Evolutionary conservation across 2,329 filamentous ascomycete genomes (phyloP).

Genomic region (Samsoniella hepiali): DNA sequence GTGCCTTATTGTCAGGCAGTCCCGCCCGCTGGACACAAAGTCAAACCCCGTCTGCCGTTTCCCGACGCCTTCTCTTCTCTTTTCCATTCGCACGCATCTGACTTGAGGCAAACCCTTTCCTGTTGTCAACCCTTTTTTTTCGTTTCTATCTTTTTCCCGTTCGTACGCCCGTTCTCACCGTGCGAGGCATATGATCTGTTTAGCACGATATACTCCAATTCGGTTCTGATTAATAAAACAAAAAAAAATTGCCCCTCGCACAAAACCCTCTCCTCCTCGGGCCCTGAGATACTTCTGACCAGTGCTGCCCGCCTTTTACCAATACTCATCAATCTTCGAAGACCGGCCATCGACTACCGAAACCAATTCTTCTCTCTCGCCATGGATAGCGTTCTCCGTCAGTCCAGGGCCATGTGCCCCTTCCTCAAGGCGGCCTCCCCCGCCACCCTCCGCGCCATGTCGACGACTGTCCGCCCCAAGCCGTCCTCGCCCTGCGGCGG

Average conservation of each 20-base stretch:
- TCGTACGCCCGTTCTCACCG: background rate
- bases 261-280: background rate
- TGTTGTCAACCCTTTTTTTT: background rate
- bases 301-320: background rate
- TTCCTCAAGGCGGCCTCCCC: conserved; percentile 95
- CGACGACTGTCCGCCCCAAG: conserved; percentile 65
- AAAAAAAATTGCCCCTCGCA: conserved; percentile 2
- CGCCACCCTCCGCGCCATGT: conserved; percentile 85
- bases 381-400: conserved; percentile 94
- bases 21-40: background rate
- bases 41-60: conserved; percentile 4
- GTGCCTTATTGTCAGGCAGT: background rate
- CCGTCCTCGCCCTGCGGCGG: conserved; percentile 69
- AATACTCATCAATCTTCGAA: background rate
- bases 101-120: background rate
- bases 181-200: background rate
- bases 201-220: conserved; percentile 5
- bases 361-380: conserved; percentile 20
- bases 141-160: background rate
- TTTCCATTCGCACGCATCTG: background rate
- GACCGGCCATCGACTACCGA: background rate
- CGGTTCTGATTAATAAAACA: conserved; percentile 1
- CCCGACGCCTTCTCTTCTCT: background rate
- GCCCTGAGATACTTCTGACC: background rate
- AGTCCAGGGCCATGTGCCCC: conserved; percentile 95